Evolutionary conservation across 1,284 basidiomycete species (phyloP).

Genomic region (Cutaneotrichosporon sp.): DNA sequence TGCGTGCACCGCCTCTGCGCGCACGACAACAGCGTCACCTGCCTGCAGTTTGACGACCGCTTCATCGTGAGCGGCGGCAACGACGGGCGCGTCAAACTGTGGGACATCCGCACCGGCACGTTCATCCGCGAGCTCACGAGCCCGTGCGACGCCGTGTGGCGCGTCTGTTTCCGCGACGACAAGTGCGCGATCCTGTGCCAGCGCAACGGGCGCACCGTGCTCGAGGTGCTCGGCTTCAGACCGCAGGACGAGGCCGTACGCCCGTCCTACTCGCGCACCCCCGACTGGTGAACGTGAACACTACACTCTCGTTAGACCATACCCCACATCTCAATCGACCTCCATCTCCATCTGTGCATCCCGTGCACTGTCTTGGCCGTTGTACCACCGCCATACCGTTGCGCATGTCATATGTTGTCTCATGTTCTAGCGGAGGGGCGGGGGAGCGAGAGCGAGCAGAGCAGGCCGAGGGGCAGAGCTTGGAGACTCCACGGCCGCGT

Average conservation of each 20-base stretch:
- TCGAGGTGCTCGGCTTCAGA: conserved; percentile 66
- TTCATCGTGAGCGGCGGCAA: conserved; percentile 71
- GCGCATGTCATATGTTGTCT: background rate
- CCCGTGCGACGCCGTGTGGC: conserved; percentile 83
- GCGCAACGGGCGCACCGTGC: conserved; percentile 78
- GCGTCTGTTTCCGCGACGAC: conserved; percentile 75
- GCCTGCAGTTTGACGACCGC: conserved; percentile 80
- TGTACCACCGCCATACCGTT: background rate
- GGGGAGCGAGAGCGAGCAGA: background rate
- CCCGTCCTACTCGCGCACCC: conserved; percentile 12
- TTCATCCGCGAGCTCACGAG: conserved; percentile 75
- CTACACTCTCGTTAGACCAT: background rate
- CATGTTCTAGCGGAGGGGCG: background rate
- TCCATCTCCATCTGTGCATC: background rate
- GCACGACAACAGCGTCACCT: conserved; percentile 89
- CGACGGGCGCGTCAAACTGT: conserved; percentile 87
- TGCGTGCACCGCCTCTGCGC: conserved; percentile 59
- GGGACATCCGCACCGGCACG: conserved; percentile 69
- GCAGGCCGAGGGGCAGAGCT: no score
- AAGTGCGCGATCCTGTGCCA: conserved; percentile 81
- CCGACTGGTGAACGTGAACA: conserved; percentile 18
- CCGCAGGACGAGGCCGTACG: conserved; percentile 37
- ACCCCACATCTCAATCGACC: background rate
- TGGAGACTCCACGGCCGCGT: no score
- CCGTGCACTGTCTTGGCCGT: background rate